phyloP scores from a whole-genome alignment of 2,329 filamentous ascomycete genomes.

The Microcyclospora tardicrescens region DNA sequence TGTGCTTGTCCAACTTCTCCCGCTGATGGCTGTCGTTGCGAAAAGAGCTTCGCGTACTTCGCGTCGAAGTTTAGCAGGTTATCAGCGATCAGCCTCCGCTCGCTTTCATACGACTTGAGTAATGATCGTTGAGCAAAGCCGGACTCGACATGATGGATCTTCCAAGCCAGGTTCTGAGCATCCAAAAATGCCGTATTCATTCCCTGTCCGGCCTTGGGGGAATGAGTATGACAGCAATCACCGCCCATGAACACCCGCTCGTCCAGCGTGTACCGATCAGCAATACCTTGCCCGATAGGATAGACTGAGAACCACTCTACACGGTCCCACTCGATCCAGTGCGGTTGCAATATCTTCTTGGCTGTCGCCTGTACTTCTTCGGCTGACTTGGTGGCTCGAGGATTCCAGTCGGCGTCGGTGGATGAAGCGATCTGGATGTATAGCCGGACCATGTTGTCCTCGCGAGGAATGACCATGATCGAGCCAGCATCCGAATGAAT shows the following conservation, averaged over 20 bases:
- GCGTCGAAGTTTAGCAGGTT: constrained; percentile 76
- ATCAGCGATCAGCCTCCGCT: constrained; percentile 75
- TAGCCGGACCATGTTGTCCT: constrained; percentile 42
- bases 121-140: constrained; percentile 65
- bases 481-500: constrained; percentile 51
- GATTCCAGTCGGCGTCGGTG: constrained; percentile 47
- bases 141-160: constrained; percentile 78
- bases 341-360: constrained; percentile 47
- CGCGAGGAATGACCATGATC: constrained; percentile 49
- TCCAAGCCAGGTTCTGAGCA: constrained; percentile 87
- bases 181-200: constrained; percentile 49
- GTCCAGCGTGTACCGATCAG: constrained; percentile 51
- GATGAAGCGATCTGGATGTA: constrained; percentile 51
- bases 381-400: constrained; percentile 45
- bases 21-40: constrained; percentile 58
- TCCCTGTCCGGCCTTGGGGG: constrained; percentile 51
- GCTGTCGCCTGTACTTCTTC: constrained; percentile 47
- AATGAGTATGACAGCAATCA: constrained; percentile 51
- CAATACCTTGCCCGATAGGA: constrained; percentile 52
- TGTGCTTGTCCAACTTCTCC: constrained; percentile 58
- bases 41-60: constrained; percentile 82
- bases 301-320: constrained; percentile 56
- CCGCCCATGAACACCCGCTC: constrained; percentile 55
- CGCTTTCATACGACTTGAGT: constrained; percentile 73
- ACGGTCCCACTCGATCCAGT: constrained; percentile 49